Conservation (phyloP, 1,284 basidiomycete genomes). For the Ganoderma lingzhi region DNA sequence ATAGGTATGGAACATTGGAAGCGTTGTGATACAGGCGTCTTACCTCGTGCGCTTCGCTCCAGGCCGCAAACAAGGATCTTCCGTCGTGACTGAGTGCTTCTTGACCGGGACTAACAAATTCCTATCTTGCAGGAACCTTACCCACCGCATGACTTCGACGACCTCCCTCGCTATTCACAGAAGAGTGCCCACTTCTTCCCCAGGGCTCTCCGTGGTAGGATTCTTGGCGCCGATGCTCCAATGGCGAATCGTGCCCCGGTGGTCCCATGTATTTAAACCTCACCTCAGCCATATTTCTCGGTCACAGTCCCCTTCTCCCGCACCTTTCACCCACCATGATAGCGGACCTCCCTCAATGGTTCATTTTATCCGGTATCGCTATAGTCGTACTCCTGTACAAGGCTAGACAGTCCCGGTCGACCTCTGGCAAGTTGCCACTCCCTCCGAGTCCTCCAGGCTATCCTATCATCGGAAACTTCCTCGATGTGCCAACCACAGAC, state of each 20-base stretch:
- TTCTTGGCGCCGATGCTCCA: not conserved
- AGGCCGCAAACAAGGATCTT: not conserved
- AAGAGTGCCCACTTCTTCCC: not conserved
- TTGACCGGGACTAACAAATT: not conserved
- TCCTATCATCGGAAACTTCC: slow-evolving; percentile 17
- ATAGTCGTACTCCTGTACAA: not conserved
- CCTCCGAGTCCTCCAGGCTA: slow-evolving; percentile 18
- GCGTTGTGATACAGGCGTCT: not conserved
- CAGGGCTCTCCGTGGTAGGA: not conserved
- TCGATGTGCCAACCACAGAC: slow-evolving; percentile 15
- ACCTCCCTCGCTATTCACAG: not conserved
- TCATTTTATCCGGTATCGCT: not conserved
- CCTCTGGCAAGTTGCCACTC: not conserved
- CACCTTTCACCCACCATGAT: not conserved
- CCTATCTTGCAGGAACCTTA: not conserved
- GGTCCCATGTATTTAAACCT: not conserved
- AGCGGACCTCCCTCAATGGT: not conserved
- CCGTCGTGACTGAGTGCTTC: not conserved
- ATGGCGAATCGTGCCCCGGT: not conserved
- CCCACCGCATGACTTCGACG: not conserved
- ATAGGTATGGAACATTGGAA: not conserved
- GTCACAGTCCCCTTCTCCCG: not conserved
- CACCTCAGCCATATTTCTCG: not conserved
- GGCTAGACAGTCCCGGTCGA: not conserved
- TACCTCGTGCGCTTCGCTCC: not conserved